Percentiles rank a stretch among this genome's conserved stretches.
Evolutionary conservation across 371 early-diverging fungal species (phyloP).

Genomic region (Haplosporangium sp.): DNA sequence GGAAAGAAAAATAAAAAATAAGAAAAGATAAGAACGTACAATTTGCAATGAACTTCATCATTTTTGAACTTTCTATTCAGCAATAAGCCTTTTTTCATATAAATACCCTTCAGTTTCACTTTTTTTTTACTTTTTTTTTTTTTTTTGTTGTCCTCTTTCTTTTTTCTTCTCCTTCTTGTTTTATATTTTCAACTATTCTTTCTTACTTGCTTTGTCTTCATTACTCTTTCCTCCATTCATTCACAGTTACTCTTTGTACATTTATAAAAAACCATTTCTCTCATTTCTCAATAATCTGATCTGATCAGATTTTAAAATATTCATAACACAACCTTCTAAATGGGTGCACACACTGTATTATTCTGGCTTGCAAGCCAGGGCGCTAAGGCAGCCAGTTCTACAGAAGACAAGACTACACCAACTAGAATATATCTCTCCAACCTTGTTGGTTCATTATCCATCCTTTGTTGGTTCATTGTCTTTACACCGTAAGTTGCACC

Average conservation of each 20-base stretch:
- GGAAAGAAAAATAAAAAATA: too few species aligned
- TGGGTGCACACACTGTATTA: slow-evolving; percentile 43
- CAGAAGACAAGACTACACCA: slow-evolving; percentile 19
- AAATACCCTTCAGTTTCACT: not conserved
- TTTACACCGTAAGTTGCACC: slow-evolving; percentile 72
- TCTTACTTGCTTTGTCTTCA: too few species aligned
- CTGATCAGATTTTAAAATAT: not conserved
- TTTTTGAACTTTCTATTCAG: not conserved
- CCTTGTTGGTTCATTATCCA: slow-evolving; percentile 64
- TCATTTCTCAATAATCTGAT: not conserved
- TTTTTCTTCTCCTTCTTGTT: not conserved
- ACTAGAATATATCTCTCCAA: slow-evolving; percentile 42
- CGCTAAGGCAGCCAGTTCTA: slow-evolving; percentile 2
- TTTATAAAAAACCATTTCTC: not conserved
- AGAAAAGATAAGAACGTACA: too few species aligned
- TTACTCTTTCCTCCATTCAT: slow-evolving; percentile 3
- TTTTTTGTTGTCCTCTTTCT: not conserved
- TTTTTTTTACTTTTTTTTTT: not conserved
- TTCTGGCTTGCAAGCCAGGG: slow-evolving; percentile 50
- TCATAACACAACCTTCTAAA: not conserved
- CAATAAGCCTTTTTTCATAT: not conserved
- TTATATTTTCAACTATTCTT: too few species aligned
- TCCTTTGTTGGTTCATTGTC: slow-evolving; percentile 75
- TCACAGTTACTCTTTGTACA: slow-evolving; percentile 2
- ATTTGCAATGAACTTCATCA: not conserved